A percentile compares a stretch with the other conserved stretches of the same genome.
Evolutionary conservation across 1,284 basidiomycete species (phyloP).

Genomic region (Microbotryum scabiosae): DNA sequence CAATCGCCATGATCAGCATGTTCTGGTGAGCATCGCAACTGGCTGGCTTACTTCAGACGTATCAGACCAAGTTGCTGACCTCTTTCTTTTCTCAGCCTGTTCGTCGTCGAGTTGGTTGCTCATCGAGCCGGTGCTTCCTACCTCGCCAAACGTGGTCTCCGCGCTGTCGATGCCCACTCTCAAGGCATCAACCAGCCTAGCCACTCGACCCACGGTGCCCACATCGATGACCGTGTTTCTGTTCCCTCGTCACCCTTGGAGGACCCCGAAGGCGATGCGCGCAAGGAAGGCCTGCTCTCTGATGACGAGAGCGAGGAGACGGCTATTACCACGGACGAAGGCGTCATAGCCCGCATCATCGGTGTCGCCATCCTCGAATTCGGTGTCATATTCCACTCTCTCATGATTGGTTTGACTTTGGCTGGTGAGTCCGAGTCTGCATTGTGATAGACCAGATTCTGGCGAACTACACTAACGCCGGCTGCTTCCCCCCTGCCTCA

Average conservation of each 20-base stretch:
- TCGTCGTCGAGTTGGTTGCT: constrained; percentile 61
- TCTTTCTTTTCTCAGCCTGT: constrained; percentile 27
- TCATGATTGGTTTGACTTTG: constrained; percentile 88
- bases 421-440: constrained; percentile 75
- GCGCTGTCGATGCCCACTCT: constrained; percentile 28
- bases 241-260: neutral
- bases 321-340: constrained; percentile 30
- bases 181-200: constrained; percentile 12
- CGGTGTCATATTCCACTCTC: constrained; percentile 74
- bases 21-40: constrained; percentile 61
- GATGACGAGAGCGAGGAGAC: constrained; percentile 41
- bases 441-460: constrained; percentile 45
- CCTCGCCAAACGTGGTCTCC: constrained; percentile 30
- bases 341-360: constrained; percentile 60
- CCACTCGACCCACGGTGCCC: constrained; percentile 17
- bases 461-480: constrained; percentile 62
- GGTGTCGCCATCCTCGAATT: constrained; percentile 81
- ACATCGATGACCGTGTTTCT: constrained; percentile 3
- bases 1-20: constrained; percentile 67
- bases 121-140: constrained; percentile 33
- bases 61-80: constrained; percentile 25
- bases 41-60: neutral
- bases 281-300: neutral
- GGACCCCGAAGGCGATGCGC: neutral
- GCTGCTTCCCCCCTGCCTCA: constrained; percentile 32